Base-by-base conservation (phyloP, 2,329 filamentous ascomycete genomes). In the Verticillium nonalfalfae region DNA sequence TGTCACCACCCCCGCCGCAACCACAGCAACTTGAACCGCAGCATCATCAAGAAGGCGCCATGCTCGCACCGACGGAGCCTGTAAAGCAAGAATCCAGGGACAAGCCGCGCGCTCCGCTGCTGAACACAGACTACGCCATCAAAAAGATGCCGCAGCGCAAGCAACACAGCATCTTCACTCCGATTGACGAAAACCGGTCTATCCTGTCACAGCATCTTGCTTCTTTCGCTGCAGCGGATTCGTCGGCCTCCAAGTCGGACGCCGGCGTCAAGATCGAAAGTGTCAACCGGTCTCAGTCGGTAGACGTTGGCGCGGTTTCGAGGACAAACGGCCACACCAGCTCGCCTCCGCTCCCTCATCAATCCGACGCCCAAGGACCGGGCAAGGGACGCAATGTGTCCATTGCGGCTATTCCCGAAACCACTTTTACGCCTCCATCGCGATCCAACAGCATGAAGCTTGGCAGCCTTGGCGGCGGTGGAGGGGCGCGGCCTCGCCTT, bases 111-210 rank as follows among this genome's bases (percentile, higher is more conserved):
- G 76, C 78, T 38, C 81, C 76, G 9, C 68, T 81, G 54, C 70
- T 83, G 59, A 83, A 83, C 66, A 85, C 79, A 6, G 79, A 79
- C 57, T 74, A 75, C 39, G 78, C 78, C 18, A 82, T 86, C 64
- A 85, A 85, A 73, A 86, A 84, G 67, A 78, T 90, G 65, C 88
- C 89, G 2, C 90, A 89, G 69, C 88, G 90, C 38, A 93, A 93
- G 73, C 89, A 89, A 26, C 89, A 93, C 72, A 97, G 93, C 73
- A 98, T 99, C 63, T 98, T 98, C 72, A 99, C 95, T 0, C 95
- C 95, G 0, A 96, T 99, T 65, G 95, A 98, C 69, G 93, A 97
- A 72, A 93, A 90, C 68, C 85, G 91, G 57, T 97, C 93, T 1
- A 89, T 97, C 62, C 77, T 97, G 54, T 92, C 91, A 13, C 91